Percentiles rank a stretch among this genome's conserved stretches.
phyloP scores from a whole-genome alignment of 2,329 filamentous ascomycete species.

The Beauveria asiatica region DNA sequence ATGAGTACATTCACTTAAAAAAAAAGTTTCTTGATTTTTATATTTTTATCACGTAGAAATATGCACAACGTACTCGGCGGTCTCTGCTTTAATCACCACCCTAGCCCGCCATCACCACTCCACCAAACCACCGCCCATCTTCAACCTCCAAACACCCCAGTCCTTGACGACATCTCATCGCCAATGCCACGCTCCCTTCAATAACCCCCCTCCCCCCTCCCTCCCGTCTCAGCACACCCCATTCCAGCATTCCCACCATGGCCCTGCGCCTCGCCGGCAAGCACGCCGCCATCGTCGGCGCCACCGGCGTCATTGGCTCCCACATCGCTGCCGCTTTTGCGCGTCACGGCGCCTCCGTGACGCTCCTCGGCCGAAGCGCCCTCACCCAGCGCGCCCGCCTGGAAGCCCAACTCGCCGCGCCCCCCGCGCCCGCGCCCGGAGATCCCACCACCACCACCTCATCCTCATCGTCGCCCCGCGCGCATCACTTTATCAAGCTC shows the following conservation, averaged over 20 bases:
- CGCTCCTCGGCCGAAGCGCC: slow-evolving; percentile 52
- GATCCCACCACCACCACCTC: neutral
- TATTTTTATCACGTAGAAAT: too few species aligned
- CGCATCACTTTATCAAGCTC: slow-evolving; percentile 28
- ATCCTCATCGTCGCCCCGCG: slow-evolving; percentile 12
- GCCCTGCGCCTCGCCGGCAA: slow-evolving; percentile 35
- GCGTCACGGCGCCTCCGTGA: slow-evolving; percentile 47
- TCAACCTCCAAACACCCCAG: too few species aligned
- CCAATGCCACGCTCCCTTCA: too few species aligned
- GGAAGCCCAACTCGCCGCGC: slow-evolving; percentile 24
- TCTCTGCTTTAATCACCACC: too few species aligned
- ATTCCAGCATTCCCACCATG: slow-evolving; percentile 39
- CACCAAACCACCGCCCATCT: too few species aligned
- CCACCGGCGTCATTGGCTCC: slow-evolving; percentile 60
- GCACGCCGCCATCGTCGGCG: slow-evolving; percentile 58
- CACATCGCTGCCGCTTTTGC: slow-evolving; percentile 61
- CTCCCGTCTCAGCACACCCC: slow-evolving; percentile 32
- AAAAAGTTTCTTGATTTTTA: too few species aligned
- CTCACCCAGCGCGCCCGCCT: slow-evolving; percentile 35
- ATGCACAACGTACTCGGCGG: too few species aligned
- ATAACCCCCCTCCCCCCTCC: neutral
- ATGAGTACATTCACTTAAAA: too few species aligned
- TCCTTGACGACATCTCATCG: too few species aligned
- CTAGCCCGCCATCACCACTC: too few species aligned
- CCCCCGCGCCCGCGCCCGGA: slow-evolving; percentile 9